These are phyloP conservation scores for Erodium maritimum DNA, from an alignment of 345 rosid genomes.

Conservation along the genomic window DNA sequence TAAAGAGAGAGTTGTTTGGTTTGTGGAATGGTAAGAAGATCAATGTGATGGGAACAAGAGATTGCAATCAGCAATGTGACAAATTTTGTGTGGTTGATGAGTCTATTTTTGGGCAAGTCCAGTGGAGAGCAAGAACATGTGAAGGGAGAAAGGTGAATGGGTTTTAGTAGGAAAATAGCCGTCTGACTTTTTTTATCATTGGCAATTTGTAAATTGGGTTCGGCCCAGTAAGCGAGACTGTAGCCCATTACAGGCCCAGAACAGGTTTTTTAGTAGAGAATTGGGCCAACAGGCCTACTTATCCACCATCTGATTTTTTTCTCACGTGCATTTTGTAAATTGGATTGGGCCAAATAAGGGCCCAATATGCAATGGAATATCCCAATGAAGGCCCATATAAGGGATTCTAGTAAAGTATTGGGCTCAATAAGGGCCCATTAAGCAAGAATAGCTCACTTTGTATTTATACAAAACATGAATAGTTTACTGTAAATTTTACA, in stretches of 20 bases:
- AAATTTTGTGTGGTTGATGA: neutral
- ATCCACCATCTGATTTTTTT: neutral
- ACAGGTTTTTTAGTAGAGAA: neutral
- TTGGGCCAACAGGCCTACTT: neutral
- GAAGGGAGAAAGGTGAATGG: neutral
- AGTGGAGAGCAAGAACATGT: neutral
- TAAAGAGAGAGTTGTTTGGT: no score
- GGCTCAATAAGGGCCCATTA: no score
- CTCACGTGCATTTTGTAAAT: no score
- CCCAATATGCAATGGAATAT: no score
- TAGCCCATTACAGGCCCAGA: neutral
- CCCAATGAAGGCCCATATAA: no score
- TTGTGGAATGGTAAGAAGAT: no score
- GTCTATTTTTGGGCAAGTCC: neutral
- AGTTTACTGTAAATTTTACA: no score
- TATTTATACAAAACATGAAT: no score
- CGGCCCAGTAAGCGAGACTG: neutral
- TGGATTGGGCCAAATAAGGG: no score
- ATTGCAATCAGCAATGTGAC: neutral
- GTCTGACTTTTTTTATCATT: neutral
- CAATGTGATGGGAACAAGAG: neutral
- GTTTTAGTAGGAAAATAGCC: neutral
- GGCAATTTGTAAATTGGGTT: no score
- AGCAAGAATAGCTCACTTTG: no score
- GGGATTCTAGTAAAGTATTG: no score